Evolutionary conservation across 2,329 filamentous ascomycete genomes (phyloP), one percentile per base, ranked within the genome.

Genomic region (Curvularia sp.): DNA sequence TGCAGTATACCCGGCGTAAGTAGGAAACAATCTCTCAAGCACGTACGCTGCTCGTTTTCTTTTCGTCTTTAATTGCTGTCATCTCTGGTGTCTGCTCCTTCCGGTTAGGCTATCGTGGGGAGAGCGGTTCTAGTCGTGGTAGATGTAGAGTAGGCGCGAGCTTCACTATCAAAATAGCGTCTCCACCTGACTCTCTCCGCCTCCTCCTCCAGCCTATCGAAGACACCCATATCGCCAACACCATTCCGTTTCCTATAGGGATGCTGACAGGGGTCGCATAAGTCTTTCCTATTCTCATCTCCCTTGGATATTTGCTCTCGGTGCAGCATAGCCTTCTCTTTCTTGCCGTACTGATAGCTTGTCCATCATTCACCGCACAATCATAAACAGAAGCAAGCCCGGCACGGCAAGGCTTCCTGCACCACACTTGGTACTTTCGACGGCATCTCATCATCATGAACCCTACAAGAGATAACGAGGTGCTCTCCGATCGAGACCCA

Each of bases 401-500:
- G 44, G 24, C 10, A 28, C 26, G 42, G n/a, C 47, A 49, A 39
- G 47, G 13, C 20, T 51, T 12, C 47, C 35, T 54, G 49, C 48
- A 47, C 48, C 13, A 28, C 28, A 24, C 42, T 24, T n/a, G 20
- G 30, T 35, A 26, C 39, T 28, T 55, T 47, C 48, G 35, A 15
- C 41, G 48, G 24, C 48, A 49, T 20, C 20, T 22, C 38, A 33
- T 49, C 31, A 49, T 46, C 35, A 60, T 22, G 24, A 26, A 44
- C 53, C 26, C 39, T 43, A 10, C n/a, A 24, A 24, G 46, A 55
- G 35, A 44, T 57, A 71, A 65, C 73, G 77, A 69, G 67, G 81
- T 83, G 81, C 78, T 78, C 60, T 68, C 75, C 49, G 77, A 82
- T 55, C 70, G 73, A 53, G 80, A 82, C 55, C 77, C 76, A 41